Conservation (phyloP, 192 early-diverging fungal genomes). For the Diversispora eburnea region DNA sequence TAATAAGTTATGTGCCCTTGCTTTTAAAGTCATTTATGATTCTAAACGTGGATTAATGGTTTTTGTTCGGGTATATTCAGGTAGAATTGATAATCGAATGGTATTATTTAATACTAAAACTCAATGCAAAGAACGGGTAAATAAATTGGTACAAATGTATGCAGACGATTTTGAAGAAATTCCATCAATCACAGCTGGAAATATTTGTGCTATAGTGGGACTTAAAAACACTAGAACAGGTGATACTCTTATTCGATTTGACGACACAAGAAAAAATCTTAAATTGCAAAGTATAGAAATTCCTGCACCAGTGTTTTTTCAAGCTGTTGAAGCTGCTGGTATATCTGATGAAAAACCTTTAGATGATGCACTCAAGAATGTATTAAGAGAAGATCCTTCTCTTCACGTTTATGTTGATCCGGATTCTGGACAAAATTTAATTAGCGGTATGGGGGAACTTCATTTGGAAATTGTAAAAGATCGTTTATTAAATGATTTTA, state of each 20-base stretch:
- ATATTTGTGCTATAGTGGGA: constrained; percentile 97
- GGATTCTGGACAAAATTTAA: constrained; percentile 83
- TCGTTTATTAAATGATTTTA: constrained; percentile 74
- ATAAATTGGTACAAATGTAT: constrained; percentile 95
- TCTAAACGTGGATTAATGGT: constrained; percentile 82
- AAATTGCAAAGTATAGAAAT: constrained; percentile 10
- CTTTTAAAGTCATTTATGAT: constrained; percentile 92
- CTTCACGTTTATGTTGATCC: constrained; percentile 78
- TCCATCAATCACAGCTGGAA: constrained; percentile 83
- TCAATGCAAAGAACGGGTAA: constrained; percentile 91
- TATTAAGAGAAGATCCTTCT: constrained; percentile 85
- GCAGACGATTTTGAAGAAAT: constrained; percentile 85
- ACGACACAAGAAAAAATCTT: constrained; percentile 60
- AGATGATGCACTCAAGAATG: constrained; percentile 72
- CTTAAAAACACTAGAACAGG: constrained; percentile 92
- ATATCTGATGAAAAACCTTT: constrained; percentile 82
- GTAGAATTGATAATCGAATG: constrained; percentile 64
- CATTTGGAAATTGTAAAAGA: constrained; percentile 84
- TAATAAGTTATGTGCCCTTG: constrained; percentile 76
- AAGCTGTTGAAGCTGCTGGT: constrained; percentile 85
- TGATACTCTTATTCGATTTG: constrained; percentile 74
- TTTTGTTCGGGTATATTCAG: constrained; percentile 97
- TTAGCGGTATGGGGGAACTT: constrained; percentile 86
- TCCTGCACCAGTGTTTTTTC: constrained; percentile 90
- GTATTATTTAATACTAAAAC: constrained; percentile 67